Percentiles rank a stretch among this genome's conserved stretches.
phyloP scores from a whole-genome alignment of 2,329 filamentous ascomycete genomes.

The Diaporthe aspalathi region DNA sequence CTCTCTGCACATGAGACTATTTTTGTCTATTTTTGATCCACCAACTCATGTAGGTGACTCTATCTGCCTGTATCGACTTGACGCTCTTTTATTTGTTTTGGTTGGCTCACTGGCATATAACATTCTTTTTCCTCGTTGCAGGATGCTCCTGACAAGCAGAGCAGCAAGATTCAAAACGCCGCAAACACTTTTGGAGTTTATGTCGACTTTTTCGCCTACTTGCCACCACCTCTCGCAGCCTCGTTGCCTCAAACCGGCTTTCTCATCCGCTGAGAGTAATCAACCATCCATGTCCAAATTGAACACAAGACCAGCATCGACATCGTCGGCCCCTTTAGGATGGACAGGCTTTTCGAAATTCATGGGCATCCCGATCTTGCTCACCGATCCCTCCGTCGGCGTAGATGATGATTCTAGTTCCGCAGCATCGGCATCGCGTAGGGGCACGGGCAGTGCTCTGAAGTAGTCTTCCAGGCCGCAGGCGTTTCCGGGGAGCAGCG shows the following conservation, averaged over 20 bases:
- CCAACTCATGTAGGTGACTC: slow-evolving; percentile 6
- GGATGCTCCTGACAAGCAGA: not conserved
- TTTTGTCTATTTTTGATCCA: not conserved
- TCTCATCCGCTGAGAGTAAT: not conserved
- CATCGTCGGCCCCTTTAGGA: slow-evolving; percentile 2
- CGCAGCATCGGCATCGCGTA: not conserved
- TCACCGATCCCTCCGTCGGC: not conserved
- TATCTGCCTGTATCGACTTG: not conserved
- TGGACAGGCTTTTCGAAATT: not conserved
- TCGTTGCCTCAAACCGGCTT: not conserved
- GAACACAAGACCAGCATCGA: slow-evolving; percentile 33
- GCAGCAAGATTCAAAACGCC: slow-evolving; percentile 13
- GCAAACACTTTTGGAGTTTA: slow-evolving; percentile 32
- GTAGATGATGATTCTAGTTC: not conserved
- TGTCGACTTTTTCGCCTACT: slow-evolving; percentile 7
- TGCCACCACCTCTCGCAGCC: not conserved
- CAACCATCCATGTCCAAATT: slow-evolving; percentile 28
- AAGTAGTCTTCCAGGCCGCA: not conserved
- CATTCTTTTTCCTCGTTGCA: not conserved
- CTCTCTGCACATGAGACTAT: not conserved
- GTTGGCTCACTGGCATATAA: not conserved
- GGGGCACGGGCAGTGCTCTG: not conserved
- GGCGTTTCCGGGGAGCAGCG: not conserved
- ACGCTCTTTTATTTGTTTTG: not conserved
- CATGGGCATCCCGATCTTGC: not conserved